A percentile compares a stretch with the other conserved stretches of the same genome.
Conservation (phyloP, 2,329 filamentous ascomycete genomes). For the Apiospora pterosperma region DNA sequence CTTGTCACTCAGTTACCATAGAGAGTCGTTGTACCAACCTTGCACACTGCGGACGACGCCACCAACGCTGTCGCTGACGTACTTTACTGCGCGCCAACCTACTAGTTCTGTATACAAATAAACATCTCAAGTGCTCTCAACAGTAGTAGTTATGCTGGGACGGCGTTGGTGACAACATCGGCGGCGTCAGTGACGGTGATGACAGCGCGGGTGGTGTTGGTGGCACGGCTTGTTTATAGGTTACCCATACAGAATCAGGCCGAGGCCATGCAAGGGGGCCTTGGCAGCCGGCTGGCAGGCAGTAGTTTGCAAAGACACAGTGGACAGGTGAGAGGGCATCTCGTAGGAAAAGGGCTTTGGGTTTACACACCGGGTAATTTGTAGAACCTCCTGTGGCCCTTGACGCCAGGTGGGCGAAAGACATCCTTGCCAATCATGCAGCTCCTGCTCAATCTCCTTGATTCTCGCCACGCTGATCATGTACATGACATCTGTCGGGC, state of each 20-base stretch:
- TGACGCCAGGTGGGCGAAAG: constrained; percentile 75
- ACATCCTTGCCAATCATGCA: constrained; percentile 56
- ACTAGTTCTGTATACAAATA: too few species aligned
- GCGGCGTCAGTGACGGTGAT: too few species aligned
- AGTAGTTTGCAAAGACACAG: not conserved
- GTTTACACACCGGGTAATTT: constrained; percentile 63
- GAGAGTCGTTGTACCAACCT: not conserved
- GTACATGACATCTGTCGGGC: constrained; percentile 43
- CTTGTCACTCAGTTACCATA: not conserved
- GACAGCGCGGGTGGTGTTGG: too few species aligned
- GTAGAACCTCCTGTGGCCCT: constrained; percentile 66
- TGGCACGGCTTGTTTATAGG: too few species aligned
- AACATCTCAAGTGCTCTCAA: too few species aligned
- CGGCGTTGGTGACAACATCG: too few species aligned
- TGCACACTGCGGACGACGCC: not conserved
- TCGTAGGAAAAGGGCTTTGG: not conserved
- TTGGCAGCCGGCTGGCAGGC: too few species aligned
- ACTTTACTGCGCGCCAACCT: not conserved
- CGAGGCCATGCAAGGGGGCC: too few species aligned
- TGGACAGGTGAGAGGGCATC: not conserved
- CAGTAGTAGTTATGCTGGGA: not conserved
- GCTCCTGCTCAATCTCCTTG: constrained; percentile 56
- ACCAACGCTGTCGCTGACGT: not conserved
- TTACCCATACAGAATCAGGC: too few species aligned
- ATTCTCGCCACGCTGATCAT: constrained; percentile 57